phyloP scores from a whole-genome alignment of 768 basidiomycete species.

The Hemileccinum impolitum region DNA sequence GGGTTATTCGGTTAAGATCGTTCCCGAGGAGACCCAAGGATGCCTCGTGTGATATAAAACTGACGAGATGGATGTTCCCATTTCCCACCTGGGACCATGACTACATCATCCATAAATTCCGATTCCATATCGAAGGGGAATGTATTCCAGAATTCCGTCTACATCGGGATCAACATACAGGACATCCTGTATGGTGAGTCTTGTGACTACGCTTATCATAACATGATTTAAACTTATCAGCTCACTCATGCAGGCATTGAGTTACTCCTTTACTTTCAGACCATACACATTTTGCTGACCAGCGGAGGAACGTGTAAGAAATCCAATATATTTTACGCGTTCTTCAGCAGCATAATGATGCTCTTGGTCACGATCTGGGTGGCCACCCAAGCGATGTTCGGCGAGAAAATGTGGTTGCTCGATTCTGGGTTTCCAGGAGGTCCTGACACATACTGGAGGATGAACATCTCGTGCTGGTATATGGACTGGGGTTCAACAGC shows the following conservation, averaged over 20 bases:
- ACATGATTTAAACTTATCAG: background rate
- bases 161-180: conserved; percentile 16
- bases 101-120: background rate
- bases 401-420: conserved; percentile 36
- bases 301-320: conserved; percentile 1
- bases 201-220: background rate
- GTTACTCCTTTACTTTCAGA: conserved; percentile 23
- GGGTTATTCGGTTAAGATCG: background rate
- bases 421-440: conserved; percentile 35
- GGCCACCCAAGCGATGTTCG: conserved; percentile 17
- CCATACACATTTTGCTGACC: conserved; percentile 12
- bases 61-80: background rate
- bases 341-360: conserved; percentile 26
- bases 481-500: conserved; percentile 24
- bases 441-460: conserved; percentile 27
- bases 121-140: background rate
- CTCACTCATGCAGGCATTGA: conserved; percentile 18
- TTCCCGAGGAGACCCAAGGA: background rate
- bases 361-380: conserved; percentile 31
- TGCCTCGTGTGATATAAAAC: conserved; percentile 7
- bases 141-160: conserved; percentile 12
- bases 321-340: conserved; percentile 17
- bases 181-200: conserved; percentile 25
- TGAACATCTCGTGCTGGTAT: conserved; percentile 26
- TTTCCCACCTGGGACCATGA: background rate